Conservation (phyloP, 192 early-diverging fungal species). For the Coemansia javaensis region DNA sequence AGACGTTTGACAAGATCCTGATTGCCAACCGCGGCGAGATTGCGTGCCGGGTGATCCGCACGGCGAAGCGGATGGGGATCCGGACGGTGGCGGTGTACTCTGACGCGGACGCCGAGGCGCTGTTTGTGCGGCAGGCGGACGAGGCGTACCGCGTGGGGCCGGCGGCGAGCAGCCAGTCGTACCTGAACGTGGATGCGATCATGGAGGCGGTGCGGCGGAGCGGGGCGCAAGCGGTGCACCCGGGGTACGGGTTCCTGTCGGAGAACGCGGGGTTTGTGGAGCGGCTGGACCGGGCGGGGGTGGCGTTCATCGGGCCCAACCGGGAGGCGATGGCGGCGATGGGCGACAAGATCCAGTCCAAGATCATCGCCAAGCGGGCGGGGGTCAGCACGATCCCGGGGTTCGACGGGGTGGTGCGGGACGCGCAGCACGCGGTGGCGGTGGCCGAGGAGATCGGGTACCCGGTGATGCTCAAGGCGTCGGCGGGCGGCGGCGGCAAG, state of each 20-base stretch:
- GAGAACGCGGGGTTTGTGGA: constrained; percentile 91
- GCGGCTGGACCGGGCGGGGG: constrained; percentile 55
- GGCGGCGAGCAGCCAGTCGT: constrained; percentile 74
- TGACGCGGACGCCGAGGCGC: constrained; percentile 80
- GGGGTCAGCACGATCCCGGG: constrained; percentile 90
- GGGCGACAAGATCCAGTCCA: constrained; percentile 92
- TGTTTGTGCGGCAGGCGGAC: constrained; percentile 89
- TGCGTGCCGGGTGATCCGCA: constrained; percentile 74
- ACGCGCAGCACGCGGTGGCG: constrained; percentile 62
- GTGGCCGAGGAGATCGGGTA: constrained; percentile 82
- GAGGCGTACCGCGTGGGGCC: constrained; percentile 89
- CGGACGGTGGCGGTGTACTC: constrained; percentile 91
- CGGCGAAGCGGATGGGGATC: constrained; percentile 84
- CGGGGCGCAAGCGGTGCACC: constrained; percentile 90
- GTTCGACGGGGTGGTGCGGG: constrained; percentile 87
- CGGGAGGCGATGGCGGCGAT: constrained; percentile 82
- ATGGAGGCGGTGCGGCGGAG: constrained; percentile 68
- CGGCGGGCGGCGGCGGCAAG: constrained; percentile 95
- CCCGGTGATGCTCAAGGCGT: constrained; percentile 95
- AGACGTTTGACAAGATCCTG: constrained; percentile 92
- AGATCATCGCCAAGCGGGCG: constrained; percentile 86
- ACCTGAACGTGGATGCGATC: constrained; percentile 76
- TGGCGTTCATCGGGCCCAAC: constrained; percentile 90
- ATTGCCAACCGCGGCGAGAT: constrained; percentile 93
- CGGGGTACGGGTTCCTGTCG: constrained; percentile 95